These are phyloP conservation scores for Xerocomellus intermedius DNA, from an alignment of 768 basidiomycete species.

Conservation along the genomic window DNA sequence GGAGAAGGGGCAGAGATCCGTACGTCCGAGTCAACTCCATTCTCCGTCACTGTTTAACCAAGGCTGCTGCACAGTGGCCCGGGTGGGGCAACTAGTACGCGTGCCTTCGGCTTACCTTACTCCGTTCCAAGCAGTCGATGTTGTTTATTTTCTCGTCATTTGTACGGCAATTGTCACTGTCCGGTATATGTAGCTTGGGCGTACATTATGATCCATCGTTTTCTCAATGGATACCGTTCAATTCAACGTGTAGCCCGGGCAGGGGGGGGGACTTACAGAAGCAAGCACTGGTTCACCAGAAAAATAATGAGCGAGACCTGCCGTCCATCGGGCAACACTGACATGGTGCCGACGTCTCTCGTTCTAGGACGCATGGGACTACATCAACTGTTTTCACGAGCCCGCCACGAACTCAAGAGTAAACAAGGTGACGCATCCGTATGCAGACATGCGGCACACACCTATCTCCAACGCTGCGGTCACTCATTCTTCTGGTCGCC, in stretches of 20 bases:
- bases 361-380: background rate
- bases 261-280: background rate
- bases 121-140: background rate
- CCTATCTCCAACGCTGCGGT: conserved; percentile 41
- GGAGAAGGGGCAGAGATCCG: background rate
- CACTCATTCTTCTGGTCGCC: conserved; percentile 31
- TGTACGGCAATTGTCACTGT: background rate
- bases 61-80: conserved; percentile 1
- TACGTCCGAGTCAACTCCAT: conserved; percentile 5
- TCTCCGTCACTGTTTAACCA: background rate
- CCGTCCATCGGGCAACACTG: background rate
- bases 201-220: conserved; percentile 1
- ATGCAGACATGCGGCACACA: conserved; percentile 21
- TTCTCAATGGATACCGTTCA: background rate
- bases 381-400: background rate
- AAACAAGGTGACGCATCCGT: background rate
- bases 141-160: conserved; percentile 8
- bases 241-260: background rate
- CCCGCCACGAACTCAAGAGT: background rate
- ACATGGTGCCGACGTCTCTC: background rate
- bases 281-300: background rate
- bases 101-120: background rate
- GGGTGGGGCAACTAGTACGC: background rate
- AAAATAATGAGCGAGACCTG: background rate
- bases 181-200: conserved; percentile 3